Evolutionary conservation across 148 eudicot species (phyloP).

Genomic region (Rhododendron simsii): DNA sequence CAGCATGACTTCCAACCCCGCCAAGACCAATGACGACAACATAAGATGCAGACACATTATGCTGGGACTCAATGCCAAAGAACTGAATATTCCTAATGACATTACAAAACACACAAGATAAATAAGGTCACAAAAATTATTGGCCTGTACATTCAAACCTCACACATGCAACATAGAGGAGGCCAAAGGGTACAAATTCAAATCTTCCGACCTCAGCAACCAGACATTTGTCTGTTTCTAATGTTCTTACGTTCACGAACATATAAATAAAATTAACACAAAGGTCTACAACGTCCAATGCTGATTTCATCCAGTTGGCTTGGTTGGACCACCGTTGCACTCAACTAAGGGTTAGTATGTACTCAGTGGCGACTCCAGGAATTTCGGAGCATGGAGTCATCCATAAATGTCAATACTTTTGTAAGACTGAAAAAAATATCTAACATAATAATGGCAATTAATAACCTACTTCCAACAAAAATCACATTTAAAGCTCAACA

Average conservation of each 20-base stretch:
- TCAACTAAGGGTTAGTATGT: background rate
- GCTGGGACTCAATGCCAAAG: conserved; percentile 80
- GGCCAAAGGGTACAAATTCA: background rate
- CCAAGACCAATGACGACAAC: conserved; percentile 98
- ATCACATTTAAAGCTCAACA: too few relatives aligned
- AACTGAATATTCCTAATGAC: conserved; percentile 81
- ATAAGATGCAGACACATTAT: conserved; percentile 67
- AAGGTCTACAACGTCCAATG: background rate
- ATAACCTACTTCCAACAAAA: too few relatives aligned
- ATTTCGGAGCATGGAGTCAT: too few relatives aligned
- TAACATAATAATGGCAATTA: too few relatives aligned
- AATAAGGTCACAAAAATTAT: background rate
- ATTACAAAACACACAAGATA: conserved; percentile 4
- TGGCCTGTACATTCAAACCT: background rate
- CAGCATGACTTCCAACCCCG: conserved; percentile 99
- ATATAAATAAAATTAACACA: background rate
- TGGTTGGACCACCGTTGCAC: background rate
- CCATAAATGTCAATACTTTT: too few relatives aligned
- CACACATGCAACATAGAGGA: background rate
- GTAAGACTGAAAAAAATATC: too few relatives aligned
- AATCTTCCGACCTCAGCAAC: background rate
- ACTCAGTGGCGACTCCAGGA: too few relatives aligned
- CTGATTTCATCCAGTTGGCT: background rate
- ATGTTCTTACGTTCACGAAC: background rate
- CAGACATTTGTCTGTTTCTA: background rate